A percentile compares a stretch with the other conserved stretches of the same genome.
These are phyloP conservation scores for Pichia ethanolica DNA, from an alignment of 805 yeast genomes.

Conservation along the genomic window DNA sequence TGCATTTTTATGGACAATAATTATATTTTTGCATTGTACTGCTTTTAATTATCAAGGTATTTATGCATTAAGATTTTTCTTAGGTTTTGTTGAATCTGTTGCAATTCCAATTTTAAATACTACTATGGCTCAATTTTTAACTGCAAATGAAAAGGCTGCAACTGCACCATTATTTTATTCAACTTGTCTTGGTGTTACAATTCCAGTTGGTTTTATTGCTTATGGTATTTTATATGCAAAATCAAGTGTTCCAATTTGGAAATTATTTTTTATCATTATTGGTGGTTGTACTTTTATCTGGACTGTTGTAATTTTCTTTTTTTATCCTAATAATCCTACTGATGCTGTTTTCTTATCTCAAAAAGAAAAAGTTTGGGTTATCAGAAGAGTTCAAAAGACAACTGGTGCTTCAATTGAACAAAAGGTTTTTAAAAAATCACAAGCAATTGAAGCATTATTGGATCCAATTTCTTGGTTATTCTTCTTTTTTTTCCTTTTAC, in stretches of 20 bases:
- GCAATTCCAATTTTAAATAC: conserved; percentile 38
- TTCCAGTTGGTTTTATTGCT: conserved; percentile 37
- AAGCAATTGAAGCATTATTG: conserved; percentile 40
- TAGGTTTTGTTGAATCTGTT: conserved; percentile 43
- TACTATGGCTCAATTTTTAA: conserved; percentile 44
- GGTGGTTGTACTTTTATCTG: conserved; percentile 46
- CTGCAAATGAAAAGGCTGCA: conserved; percentile 37
- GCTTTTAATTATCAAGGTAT: conserved; percentile 41
- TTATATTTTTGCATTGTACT: conserved; percentile 40
- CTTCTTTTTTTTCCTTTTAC: conserved; percentile 33
- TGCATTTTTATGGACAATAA: conserved; percentile 37
- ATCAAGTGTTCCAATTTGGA: conserved; percentile 36
- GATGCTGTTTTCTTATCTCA: conserved; percentile 39
- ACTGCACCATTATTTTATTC: conserved; percentile 48
- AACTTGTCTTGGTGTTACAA: conserved; percentile 38
- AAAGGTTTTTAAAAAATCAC: conserved; percentile 39
- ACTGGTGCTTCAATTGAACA: conserved; percentile 37
- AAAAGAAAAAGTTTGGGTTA: conserved; percentile 46
- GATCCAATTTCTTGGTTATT: conserved; percentile 45
- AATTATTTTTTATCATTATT: conserved; percentile 45
- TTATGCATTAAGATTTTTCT: conserved; percentile 38
- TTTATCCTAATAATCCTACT: conserved; percentile 53
- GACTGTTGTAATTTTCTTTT: conserved; percentile 27
- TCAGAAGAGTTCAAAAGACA: conserved; percentile 33
- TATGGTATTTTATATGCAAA: conserved; percentile 30